These are phyloP conservation scores for Penicillium maclennaniae DNA, from an alignment of 495 filamentous ascomycete genomes.

Conservation along the genomic window DNA sequence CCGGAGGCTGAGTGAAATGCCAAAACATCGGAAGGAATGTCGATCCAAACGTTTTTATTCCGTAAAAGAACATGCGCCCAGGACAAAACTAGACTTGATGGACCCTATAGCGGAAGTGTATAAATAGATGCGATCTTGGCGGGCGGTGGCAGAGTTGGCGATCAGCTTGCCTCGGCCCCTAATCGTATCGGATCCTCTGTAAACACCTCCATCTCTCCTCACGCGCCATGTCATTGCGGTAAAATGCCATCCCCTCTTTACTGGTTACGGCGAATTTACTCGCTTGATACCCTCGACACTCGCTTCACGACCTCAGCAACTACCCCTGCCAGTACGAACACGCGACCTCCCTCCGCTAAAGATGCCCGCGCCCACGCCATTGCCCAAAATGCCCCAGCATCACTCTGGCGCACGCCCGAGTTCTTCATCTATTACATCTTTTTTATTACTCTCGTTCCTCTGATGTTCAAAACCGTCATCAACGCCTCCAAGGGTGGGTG, in stretches of 20 bases:
- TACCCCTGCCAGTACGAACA: constrained; percentile 55
- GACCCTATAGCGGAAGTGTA: background rate
- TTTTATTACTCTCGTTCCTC: constrained; percentile 63
- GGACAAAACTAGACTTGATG: background rate
- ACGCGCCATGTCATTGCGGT: constrained; percentile 32
- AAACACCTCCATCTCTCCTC: constrained; percentile 11
- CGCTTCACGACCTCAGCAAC: constrained; percentile 73
- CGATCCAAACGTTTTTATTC: no score
- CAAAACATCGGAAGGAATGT: no score
- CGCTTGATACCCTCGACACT: constrained; percentile 89
- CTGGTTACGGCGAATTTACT: constrained; percentile 58
- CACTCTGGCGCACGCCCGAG: constrained; percentile 82
- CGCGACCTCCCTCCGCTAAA: constrained; percentile 36
- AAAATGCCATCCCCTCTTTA: constrained; percentile 35
- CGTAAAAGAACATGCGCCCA: no score
- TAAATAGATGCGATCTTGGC: constrained; percentile 6
- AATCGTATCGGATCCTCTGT: constrained; percentile 6
- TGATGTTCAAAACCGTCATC: constrained; percentile 87
- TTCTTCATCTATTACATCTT: constrained; percentile 80
- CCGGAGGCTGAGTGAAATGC: background rate
- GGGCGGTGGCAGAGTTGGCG: constrained; percentile 4
- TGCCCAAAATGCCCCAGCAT: constrained; percentile 44
- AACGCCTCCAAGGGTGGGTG: constrained; percentile 79
- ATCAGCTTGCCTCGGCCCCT: constrained; percentile 8
- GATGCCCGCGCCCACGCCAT: constrained; percentile 45